Conservation (phyloP, 306 rosid genomes). For the Gillenia trifoliata region DNA sequence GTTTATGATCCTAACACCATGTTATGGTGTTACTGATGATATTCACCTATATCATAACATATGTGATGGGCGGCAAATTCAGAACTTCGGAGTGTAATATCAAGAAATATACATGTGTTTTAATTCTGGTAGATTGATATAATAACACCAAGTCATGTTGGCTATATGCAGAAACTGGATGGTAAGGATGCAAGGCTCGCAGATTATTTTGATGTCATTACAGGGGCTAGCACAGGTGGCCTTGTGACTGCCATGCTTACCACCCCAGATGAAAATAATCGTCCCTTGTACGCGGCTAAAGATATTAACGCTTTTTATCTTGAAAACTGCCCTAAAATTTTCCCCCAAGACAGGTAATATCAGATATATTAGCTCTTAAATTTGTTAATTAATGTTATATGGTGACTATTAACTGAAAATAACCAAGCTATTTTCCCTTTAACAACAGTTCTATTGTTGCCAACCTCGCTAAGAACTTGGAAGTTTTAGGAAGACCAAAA, state of each 20-base stretch:
- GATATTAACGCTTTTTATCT: conserved; percentile 32
- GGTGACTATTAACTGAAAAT: not conserved
- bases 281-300: conserved; percentile 28
- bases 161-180: conserved; percentile 19
- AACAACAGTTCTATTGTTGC: not conserved
- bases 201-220: not conserved
- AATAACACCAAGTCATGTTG: not conserved
- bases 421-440: not conserved
- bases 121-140: not conserved
- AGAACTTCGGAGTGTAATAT: too few species aligned
- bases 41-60: not conserved
- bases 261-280: conserved; percentile 15
- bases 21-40: too few species aligned
- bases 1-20: too few species aligned
- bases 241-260: conserved; percentile 32
- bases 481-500: conserved; percentile 6
- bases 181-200: conserved; percentile 27
- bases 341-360: conserved; percentile 24
- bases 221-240: conserved; percentile 31
- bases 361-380: not conserved
- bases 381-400: not conserved
- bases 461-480: not conserved
- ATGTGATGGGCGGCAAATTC: not conserved
- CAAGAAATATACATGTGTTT: not conserved
- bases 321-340: conserved; percentile 26